phyloP scores from a whole-genome alignment of 371 early-diverging fungal species.

The Coemansia sp. region DNA sequence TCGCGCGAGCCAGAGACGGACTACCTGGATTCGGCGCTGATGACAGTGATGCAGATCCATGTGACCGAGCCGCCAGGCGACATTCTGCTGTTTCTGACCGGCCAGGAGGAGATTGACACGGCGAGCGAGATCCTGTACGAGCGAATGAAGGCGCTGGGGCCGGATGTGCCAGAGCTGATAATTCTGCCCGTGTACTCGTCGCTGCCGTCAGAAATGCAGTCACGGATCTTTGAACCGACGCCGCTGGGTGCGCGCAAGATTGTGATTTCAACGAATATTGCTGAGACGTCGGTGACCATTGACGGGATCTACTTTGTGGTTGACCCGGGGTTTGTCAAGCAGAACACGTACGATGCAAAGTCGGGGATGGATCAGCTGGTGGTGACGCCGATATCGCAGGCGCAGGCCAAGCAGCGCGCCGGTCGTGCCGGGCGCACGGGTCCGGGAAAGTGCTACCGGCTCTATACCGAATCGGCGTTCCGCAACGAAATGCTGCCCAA shows the following conservation, averaged over 20 bases:
- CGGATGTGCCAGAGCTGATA: conserved; percentile 88
- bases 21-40: conserved; percentile 90
- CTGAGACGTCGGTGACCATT: conserved; percentile 99
- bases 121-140: conserved; percentile 89
- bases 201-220: conserved; percentile 92
- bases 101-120: conserved; percentile 98
- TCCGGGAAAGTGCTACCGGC: conserved; percentile 94
- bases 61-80: conserved; percentile 95
- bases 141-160: conserved; percentile 95
- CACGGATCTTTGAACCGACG: conserved; percentile 92
- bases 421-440: conserved; percentile 99
- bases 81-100: conserved; percentile 97
- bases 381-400: conserved; percentile 94
- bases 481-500: conserved; percentile 94
- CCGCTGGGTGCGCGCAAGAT: conserved; percentile 91
- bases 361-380: conserved; percentile 93
- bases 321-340: conserved; percentile 98
- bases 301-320: conserved; percentile 98
- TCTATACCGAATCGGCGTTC: conserved; percentile 96
- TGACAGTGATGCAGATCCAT: conserved; percentile 97
- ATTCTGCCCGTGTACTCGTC: conserved; percentile 95
- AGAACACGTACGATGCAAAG: conserved; percentile 93
- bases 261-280: conserved; percentile 98
- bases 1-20: conserved; percentile 94
- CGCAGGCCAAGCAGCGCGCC: conserved; percentile 94